Evolutionary conservation across 2,329 filamentous ascomycete species (phyloP).

Genomic region (Sphaerostilbella broomeana): DNA sequence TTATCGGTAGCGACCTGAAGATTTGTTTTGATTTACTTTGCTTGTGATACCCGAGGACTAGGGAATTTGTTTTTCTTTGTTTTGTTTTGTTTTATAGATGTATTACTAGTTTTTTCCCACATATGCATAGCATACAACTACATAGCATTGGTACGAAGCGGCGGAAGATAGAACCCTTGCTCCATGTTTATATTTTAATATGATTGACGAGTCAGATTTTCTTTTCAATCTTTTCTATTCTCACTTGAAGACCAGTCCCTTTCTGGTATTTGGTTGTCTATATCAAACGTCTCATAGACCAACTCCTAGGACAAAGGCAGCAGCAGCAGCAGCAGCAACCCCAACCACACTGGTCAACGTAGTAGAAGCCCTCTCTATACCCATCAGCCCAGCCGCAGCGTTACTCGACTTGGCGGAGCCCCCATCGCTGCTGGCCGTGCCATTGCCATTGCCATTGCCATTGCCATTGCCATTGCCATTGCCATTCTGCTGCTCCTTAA

Average conservation of each 20-base stretch:
- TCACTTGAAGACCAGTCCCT: neutral
- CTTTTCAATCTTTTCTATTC: neutral
- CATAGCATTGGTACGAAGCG: conserved; percentile 3
- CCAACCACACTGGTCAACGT: too few relatives aligned
- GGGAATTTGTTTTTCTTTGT: conserved; percentile 5
- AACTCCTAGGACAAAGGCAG: conserved; percentile 29
- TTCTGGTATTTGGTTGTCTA: conserved; percentile 31
- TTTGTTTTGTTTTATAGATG: too few relatives aligned
- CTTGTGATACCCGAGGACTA: conserved; percentile 11
- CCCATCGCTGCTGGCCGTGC: conserved; percentile 16
- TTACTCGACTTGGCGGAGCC: conserved; percentile 13
- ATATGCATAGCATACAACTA: conserved; percentile 3
- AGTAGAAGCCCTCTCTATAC: conserved; percentile 20
- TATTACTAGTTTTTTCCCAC: conserved; percentile 8
- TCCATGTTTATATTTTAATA: conserved; percentile 11
- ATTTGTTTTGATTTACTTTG: neutral
- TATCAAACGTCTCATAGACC: conserved; percentile 34
- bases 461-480: neutral
- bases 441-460: conserved; percentile 6
- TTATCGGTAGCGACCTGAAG: too few relatives aligned
- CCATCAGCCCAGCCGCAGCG: conserved; percentile 18
- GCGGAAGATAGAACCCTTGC: conserved; percentile 7
- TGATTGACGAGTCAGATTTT: neutral
- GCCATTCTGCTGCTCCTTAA: conserved; percentile 27
- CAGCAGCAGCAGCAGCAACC: too few relatives aligned